These are phyloP conservation scores for Physcomitrium patens DNA, from an alignment of 225 moss, liverwort and hornwort genomes.

Conservation along the genomic window DNA sequence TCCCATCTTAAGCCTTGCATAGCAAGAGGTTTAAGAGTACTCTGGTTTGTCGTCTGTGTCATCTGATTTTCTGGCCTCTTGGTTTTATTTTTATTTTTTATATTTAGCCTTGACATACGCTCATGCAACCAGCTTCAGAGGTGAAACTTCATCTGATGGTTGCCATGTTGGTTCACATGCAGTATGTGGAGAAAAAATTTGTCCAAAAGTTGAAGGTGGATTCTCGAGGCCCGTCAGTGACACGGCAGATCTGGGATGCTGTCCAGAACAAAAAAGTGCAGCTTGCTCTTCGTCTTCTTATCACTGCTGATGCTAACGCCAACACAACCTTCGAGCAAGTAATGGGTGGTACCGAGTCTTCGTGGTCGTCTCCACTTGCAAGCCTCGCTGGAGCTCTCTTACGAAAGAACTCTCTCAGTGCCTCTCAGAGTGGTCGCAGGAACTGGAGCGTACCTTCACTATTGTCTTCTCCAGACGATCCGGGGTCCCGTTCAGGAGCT, in stretches of 20 bases:
- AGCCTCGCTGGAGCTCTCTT: constrained; percentile 59
- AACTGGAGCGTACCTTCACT: constrained; percentile 59
- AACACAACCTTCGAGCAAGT: constrained; percentile 90
- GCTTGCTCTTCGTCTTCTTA: constrained; percentile 69
- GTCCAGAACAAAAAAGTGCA: constrained; percentile 73
- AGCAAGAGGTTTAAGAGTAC: background rate
- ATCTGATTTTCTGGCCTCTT: too few relatives aligned
- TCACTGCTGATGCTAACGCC: constrained; percentile 72
- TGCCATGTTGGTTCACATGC: constrained; percentile 41
- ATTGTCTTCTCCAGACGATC: constrained; percentile 44
- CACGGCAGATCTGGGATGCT: constrained; percentile 84
- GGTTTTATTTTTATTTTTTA: too few relatives aligned
- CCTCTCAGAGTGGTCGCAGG: constrained; percentile 57
- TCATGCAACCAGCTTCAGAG: too few relatives aligned
- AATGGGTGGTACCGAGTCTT: constrained; percentile 52
- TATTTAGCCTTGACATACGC: too few relatives aligned
- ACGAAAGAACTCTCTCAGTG: constrained; percentile 47
- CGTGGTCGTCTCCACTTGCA: constrained; percentile 56
- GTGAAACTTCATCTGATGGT: constrained; percentile 13
- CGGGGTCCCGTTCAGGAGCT: constrained; percentile 44
- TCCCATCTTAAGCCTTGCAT: background rate
- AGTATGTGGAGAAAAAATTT: constrained; percentile 86
- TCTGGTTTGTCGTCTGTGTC: too few relatives aligned
- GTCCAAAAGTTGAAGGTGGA: constrained; percentile 59
- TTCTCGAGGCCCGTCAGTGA: constrained; percentile 57